These are phyloP conservation scores for Fusarium anthophilum DNA, from an alignment of 2,329 filamentous ascomycete genomes.

Conservation along the genomic window DNA sequence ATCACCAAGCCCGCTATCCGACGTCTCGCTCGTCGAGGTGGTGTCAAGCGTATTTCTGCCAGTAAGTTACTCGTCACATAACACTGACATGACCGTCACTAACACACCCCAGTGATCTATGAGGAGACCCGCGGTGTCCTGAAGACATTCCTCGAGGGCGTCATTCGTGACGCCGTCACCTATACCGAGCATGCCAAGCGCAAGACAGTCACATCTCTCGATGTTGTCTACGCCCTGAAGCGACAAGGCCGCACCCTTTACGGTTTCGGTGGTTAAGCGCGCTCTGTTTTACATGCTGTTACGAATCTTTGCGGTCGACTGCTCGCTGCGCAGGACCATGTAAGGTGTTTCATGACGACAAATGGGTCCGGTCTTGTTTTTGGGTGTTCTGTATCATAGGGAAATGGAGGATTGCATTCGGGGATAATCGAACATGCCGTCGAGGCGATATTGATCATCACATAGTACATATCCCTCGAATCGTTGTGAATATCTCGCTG, in stretches of 20 bases:
- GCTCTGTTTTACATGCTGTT: conserved; percentile 47
- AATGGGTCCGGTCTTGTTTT: conserved; percentile 55
- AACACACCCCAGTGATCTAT: conserved; percentile 73
- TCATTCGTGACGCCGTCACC: conserved; percentile 80
- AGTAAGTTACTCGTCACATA: conserved; percentile 62
- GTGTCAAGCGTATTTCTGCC: conserved; percentile 99
- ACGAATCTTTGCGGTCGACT: conserved; percentile 46
- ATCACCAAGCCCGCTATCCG: conserved; percentile 99
- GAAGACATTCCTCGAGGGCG: conserved; percentile 80
- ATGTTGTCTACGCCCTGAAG: conserved; percentile 75
- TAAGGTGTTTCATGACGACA: conserved; percentile 55
- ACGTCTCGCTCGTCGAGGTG: conserved; percentile 97
- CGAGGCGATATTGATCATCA: conserved; percentile 39
- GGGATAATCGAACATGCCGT: conserved; percentile 47
- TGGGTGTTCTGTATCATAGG: conserved; percentile 58
- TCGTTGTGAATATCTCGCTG: not conserved
- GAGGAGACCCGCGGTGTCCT: conserved; percentile 81
- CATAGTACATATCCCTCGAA: not conserved
- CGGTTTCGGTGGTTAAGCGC: conserved; percentile 84
- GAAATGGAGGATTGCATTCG: conserved; percentile 50
- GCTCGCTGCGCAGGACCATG: conserved; percentile 34
- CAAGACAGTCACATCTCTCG: conserved; percentile 80
- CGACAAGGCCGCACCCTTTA: conserved; percentile 81
- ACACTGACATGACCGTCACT: conserved; percentile 68
- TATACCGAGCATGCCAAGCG: conserved; percentile 85